phyloP scores from a whole-genome alignment of 2,329 filamentous ascomycete genomes.

The Lachnellula suecica region DNA sequence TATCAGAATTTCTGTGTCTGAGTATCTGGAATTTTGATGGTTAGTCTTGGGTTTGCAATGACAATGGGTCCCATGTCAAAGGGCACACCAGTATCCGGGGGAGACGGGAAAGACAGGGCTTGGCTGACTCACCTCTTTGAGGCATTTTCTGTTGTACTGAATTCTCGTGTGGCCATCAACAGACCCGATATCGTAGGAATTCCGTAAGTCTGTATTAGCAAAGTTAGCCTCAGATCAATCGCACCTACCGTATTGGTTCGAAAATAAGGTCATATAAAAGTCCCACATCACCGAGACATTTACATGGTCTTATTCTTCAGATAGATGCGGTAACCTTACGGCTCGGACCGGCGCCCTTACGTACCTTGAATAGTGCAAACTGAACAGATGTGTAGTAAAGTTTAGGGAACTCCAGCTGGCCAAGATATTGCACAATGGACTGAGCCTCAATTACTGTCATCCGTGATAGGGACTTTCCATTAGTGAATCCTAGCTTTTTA shows the following conservation, averaged over 20 bases:
- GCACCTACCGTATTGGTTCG: no score
- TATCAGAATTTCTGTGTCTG: not conserved
- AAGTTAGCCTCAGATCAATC: no score
- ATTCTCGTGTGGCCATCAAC: conserved; percentile 48
- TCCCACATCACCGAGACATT: no score
- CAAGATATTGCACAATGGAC: conserved; percentile 45
- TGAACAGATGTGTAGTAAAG: conserved; percentile 49
- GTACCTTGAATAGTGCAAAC: conserved; percentile 58
- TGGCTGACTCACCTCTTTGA: conserved; percentile 38
- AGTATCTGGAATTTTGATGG: no score
- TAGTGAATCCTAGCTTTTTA: conserved; percentile 43
- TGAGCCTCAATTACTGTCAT: conserved; percentile 56
- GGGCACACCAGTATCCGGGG: no score
- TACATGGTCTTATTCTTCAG: no score
- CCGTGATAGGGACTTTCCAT: conserved; percentile 42
- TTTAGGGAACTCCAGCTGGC: conserved; percentile 55
- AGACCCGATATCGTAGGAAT: conserved; percentile 53
- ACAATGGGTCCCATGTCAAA: no score
- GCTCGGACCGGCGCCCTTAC: no score
- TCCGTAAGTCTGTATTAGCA: conserved; percentile 54
- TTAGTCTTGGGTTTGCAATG: no score
- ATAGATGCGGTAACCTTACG: no score
- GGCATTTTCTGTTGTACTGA: conserved; percentile 44
- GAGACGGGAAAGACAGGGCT: conserved; percentile 4
- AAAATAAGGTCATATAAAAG: no score